A percentile compares a stretch with the other conserved stretches of the same genome.
Evolutionary conservation across 148 eudicot genomes (phyloP).

Genomic region (Dianthus caryophyllus): DNA sequence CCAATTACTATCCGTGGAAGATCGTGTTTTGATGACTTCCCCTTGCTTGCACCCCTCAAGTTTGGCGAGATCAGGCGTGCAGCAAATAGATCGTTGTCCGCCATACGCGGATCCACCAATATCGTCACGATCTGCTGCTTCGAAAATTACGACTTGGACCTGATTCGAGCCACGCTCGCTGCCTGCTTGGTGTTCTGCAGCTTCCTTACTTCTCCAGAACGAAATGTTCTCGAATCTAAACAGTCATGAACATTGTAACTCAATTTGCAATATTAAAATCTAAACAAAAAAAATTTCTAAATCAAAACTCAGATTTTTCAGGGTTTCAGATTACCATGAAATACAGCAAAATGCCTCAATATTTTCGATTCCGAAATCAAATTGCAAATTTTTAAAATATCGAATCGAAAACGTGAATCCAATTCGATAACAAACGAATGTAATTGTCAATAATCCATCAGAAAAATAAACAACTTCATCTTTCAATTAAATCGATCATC

Average conservation of each 20-base stretch:
- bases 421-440: too few species aligned
- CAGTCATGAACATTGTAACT: constrained; percentile 8
- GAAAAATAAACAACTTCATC: too few species aligned
- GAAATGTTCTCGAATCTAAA: constrained; percentile 84
- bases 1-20: constrained; percentile 65
- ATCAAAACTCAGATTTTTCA: neutral
- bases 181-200: constrained; percentile 46
- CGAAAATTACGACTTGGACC: constrained; percentile 78
- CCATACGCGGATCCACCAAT: constrained; percentile 98
- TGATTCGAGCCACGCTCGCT: constrained; percentile 67
- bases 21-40: constrained; percentile 68
- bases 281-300: neutral
- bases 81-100: constrained; percentile 91
- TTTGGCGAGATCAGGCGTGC: constrained; percentile 98
- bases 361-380: too few species aligned
- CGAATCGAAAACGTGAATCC: too few species aligned
- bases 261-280: neutral
- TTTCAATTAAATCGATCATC: too few species aligned
- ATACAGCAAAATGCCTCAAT: too few species aligned
- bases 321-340: neutral
- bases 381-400: too few species aligned
- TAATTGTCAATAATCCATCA: too few species aligned
- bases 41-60: constrained; percentile 96
- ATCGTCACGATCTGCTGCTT: constrained; percentile 95
- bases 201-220: constrained; percentile 80